Conservation (phyloP, 139 green algal species). For the Ettlia oleoabundans region DNA sequence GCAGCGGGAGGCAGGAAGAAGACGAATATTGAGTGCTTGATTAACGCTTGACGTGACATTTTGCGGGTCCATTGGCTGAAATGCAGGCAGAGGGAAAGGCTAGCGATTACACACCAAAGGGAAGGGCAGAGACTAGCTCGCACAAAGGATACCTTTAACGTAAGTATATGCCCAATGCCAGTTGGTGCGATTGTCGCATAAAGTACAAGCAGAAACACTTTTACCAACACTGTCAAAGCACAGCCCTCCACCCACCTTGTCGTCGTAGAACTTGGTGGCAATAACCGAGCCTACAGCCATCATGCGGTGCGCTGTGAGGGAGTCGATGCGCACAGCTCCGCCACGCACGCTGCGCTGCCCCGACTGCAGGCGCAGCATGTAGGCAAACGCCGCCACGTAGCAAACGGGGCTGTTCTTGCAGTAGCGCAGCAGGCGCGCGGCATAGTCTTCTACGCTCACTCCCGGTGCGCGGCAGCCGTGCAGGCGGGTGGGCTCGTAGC, state of each 20-base stretch:
- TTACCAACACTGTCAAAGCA: not conserved
- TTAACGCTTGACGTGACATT: not conserved
- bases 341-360: conserved; percentile 11
- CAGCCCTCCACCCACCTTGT: conserved; percentile 44
- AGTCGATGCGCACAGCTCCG: conserved; percentile 51
- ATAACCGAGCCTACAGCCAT: conserved; percentile 70
- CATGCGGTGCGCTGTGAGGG: conserved; percentile 76
- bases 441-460: conserved; percentile 73
- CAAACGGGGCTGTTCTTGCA: conserved; percentile 79
- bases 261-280: conserved; percentile 82
- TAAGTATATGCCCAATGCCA: not conserved
- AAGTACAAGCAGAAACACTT: no score
- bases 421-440: conserved; percentile 77
- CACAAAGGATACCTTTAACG: not conserved
- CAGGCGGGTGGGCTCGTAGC: conserved; percentile 9
- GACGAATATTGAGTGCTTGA: not conserved
- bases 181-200: not conserved
- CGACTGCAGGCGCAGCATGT: conserved; percentile 68
- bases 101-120: not conserved
- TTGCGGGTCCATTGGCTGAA: not conserved
- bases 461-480: conserved; percentile 29
- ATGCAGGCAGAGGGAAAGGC: not conserved
- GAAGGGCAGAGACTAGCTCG: no score
- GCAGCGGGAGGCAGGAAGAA: not conserved
- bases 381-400: conserved; percentile 73